These are phyloP conservation scores for Puccinia coronata DNA, from an alignment of 1,284 basidiomycete species.

Conservation along the genomic window DNA sequence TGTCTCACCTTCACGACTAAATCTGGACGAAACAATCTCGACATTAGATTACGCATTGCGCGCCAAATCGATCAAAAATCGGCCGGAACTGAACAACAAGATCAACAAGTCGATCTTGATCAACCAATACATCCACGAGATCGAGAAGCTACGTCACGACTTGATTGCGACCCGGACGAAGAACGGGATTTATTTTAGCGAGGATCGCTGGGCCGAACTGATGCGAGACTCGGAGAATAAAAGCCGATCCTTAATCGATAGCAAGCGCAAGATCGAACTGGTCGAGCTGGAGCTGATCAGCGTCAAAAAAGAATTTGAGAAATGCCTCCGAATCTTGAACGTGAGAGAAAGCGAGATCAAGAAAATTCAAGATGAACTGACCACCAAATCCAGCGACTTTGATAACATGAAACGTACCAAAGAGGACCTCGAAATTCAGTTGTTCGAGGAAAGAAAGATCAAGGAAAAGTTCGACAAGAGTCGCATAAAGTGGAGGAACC, in stretches of 20 bases:
- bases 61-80: slow-evolving; percentile 93
- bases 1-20: slow-evolving; percentile 83
- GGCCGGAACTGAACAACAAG: slow-evolving; percentile 91
- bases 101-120: slow-evolving; percentile 89
- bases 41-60: slow-evolving; percentile 96
- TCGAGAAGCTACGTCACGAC: slow-evolving; percentile 88
- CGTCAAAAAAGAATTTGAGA: slow-evolving; percentile 85
- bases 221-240: slow-evolving; percentile 72
- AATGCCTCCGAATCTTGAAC: slow-evolving; percentile 74
- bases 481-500: slow-evolving; percentile 45
- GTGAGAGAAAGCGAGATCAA: slow-evolving; percentile 67
- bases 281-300: slow-evolving; percentile 76
- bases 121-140: slow-evolving; percentile 93
- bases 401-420: slow-evolving; percentile 56
- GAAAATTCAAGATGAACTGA: slow-evolving; percentile 58
- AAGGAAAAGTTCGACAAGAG: slow-evolving; percentile 38
- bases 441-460: slow-evolving; percentile 5
- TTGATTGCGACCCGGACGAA: slow-evolving; percentile 86
- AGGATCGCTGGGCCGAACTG: slow-evolving; percentile 83
- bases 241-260: slow-evolving; percentile 75
- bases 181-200: slow-evolving; percentile 88
- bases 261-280: slow-evolving; percentile 76
- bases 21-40: slow-evolving; percentile 95
- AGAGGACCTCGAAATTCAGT: slow-evolving; percentile 24
- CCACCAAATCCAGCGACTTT: slow-evolving; percentile 48